Evolutionary conservation across 1,284 basidiomycete species (phyloP).

Genomic region (Exobasidium rhododendri): DNA sequence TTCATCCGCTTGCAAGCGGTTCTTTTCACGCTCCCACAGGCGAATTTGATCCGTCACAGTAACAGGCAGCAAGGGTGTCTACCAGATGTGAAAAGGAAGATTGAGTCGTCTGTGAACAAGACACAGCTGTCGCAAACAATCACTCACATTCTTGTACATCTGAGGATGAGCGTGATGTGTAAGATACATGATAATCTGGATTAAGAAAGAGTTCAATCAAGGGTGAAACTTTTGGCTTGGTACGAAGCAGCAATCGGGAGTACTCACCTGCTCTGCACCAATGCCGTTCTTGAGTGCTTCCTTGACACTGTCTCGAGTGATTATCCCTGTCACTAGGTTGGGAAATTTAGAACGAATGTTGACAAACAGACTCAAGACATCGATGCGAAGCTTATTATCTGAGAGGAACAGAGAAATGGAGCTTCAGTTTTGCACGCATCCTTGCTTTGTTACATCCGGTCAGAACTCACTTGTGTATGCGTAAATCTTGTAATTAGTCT

Average conservation of each 20-base stretch:
- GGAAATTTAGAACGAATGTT: conserved; percentile 89
- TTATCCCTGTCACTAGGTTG: conserved; percentile 88
- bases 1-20: conserved; percentile 64
- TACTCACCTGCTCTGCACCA: conserved; percentile 82
- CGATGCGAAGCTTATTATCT: conserved; percentile 88
- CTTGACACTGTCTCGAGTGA: conserved; percentile 92
- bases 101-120: neutral
- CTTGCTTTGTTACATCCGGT: conserved; percentile 58
- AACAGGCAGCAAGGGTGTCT: conserved; percentile 79
- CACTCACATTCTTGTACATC: conserved; percentile 84
- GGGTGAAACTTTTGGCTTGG: conserved; percentile 14
- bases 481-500: conserved; percentile 97
- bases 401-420: conserved; percentile 56
- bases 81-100: conserved; percentile 57
- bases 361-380: conserved; percentile 91
- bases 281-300: conserved; percentile 91
- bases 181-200: conserved; percentile 88
- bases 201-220: neutral
- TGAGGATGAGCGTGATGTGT: conserved; percentile 93
- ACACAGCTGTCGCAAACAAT: neutral
- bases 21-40: conserved; percentile 94
- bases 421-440: neutral
- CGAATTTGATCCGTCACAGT: conserved; percentile 98
- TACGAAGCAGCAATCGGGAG: no score
- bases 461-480: conserved; percentile 72